Conservation (phyloP, 2,329 filamentous ascomycete genomes). For the Amauroascus verrucosus region DNA sequence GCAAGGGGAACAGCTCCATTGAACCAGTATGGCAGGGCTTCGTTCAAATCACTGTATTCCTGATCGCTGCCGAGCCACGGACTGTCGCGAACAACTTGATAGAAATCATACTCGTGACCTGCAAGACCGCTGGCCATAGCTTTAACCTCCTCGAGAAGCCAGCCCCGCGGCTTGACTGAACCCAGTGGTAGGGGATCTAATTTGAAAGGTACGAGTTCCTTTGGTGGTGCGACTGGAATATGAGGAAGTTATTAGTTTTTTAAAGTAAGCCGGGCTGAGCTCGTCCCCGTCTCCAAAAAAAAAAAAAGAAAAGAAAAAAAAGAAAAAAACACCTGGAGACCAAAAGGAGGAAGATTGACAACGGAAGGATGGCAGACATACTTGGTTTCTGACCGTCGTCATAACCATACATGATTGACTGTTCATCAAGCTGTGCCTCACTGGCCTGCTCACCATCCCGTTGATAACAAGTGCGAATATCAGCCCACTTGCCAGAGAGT, state of each 20-base stretch:
- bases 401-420: background rate
- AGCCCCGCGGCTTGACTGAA: slow-evolving; percentile 43
- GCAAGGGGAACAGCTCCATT: slow-evolving; percentile 50
- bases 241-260: background rate
- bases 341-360: too few species aligned
- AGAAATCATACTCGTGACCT: slow-evolving; percentile 47
- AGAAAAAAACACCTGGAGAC: too few species aligned
- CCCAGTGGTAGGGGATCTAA: slow-evolving; percentile 36
- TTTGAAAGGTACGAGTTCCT: slow-evolving; percentile 7
- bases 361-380: background rate
- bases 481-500: background rate
- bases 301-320: background rate
- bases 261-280: background rate
- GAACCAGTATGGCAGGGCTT: slow-evolving; percentile 50
- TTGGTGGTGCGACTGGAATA: background rate
- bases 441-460: background rate
- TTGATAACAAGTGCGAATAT: background rate
- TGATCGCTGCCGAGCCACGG: slow-evolving; percentile 43
- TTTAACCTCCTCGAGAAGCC: slow-evolving; percentile 43
- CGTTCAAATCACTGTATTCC: slow-evolving; percentile 46
- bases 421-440: background rate
- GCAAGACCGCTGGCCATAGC: slow-evolving; percentile 44
- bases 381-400: slow-evolving; percentile 5
- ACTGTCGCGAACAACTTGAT: slow-evolving; percentile 43
- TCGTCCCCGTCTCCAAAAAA: too few species aligned